Evolutionary conservation across 176 grass and related monocot species (phyloP), one percentile per base, ranked within the genome.

Genomic region (Chloris gayana): DNA sequence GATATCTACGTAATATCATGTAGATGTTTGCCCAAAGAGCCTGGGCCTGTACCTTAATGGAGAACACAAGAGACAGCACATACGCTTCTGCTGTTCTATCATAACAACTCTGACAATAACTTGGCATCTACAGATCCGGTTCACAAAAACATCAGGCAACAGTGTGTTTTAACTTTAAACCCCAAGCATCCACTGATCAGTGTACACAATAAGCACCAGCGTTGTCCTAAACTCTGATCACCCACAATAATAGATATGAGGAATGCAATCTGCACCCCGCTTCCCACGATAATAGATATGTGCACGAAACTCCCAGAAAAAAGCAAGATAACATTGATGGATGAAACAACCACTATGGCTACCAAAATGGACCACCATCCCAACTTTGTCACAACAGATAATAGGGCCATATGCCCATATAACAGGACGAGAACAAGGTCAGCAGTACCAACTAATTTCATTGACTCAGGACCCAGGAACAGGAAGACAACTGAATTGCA

Each of bases 51-150:
- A 27, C 34, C 72, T 81, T 35, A 44, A 65, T 57, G 67, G 73
- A 56, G 44, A 82, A 77, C 21, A 77, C 34, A 45, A 57, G 46
- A 67, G 78, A 30, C 39, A 75, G 41, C 30, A 75, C 57, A 61
- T 2, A 78, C 3, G 9, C 0, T 68, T 73, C 59, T 19, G 62
- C 29, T 84, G 42, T 67, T 84, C 51, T 59, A 60, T 69, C 70
- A 29, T 59, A 81, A 83, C 46, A 56, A 70, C 17, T n/a, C 32
- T 38, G 26, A 41, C 34, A 70, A 69, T 82, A 66, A 87, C 79
- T 82, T 71, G 54, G 24, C 32, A 76, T 42, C 33, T 42, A 53
- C 18, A 19, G 72, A 76, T 76, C 42, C 59, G 35, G 34, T 65
- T 41, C 57, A 27, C 17, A 54, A 80, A 69, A 53, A 26, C 53